A percentile compares a stretch with the other conserved stretches of the same genome.
Evolutionary conservation across 345 rosid species (phyloP).

Genomic region (Turritis glabra): DNA sequence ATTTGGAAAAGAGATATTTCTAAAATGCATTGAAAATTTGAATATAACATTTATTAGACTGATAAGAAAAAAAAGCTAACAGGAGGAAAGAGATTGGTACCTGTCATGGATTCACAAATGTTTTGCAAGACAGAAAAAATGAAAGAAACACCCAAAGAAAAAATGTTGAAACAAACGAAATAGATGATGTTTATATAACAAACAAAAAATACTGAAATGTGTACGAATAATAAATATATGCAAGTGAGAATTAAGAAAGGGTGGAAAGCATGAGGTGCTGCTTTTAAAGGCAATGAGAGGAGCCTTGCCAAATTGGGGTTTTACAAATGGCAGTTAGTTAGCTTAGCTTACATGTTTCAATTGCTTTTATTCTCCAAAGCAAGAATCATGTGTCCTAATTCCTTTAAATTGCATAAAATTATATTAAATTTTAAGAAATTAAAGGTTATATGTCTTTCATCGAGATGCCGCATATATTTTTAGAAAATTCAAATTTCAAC

Average conservation of each 20-base stretch:
- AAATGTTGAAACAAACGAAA: constrained; percentile 26
- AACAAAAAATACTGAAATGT: constrained; percentile 2
- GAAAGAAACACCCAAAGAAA: constrained; percentile 2
- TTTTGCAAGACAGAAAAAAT: constrained; percentile 1
- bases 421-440: not conserved
- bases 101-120: constrained; percentile 32
- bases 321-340: constrained; percentile 32
- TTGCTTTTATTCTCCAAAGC: constrained; percentile 23
- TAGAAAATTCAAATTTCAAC: too few species aligned
- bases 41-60: too few species aligned
- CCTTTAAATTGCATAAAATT: not conserved
- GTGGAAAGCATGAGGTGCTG: constrained; percentile 39
- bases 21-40: too few species aligned
- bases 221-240: not conserved
- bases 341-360: constrained; percentile 39
- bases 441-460: constrained; percentile 1
- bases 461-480: constrained; percentile 37
- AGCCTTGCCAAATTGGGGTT: constrained; percentile 36
- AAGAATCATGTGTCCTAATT: constrained; percentile 40
- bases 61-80: not conserved
- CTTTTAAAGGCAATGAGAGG: constrained; percentile 32
- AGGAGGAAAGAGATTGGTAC: constrained; percentile 24
- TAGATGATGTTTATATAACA: constrained; percentile 28
- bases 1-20: too few species aligned
- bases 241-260: constrained; percentile 7